Evolutionary conservation across 768 basidiomycete species (phyloP).

Genomic region (Neoboletus subvelutipes): DNA sequence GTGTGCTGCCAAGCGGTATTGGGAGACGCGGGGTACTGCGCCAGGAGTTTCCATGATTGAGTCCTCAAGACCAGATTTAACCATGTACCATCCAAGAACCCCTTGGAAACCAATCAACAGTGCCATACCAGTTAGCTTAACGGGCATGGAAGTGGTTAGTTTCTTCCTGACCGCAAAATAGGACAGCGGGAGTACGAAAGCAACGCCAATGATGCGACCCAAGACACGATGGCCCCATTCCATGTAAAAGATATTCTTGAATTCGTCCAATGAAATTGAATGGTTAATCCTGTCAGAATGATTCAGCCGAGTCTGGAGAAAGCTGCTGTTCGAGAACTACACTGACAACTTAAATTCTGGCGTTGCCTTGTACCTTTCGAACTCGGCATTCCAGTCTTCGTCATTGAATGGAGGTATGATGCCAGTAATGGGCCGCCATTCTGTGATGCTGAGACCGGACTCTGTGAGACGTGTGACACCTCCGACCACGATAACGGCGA

Average conservation of each 20-base stretch:
- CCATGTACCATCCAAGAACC: constrained; percentile 98
- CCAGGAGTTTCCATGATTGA: constrained; percentile 76
- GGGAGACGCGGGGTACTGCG: constrained; percentile 91
- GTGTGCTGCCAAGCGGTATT: constrained; percentile 95
- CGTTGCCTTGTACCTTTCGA: constrained; percentile 90
- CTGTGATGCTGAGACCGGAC: constrained; percentile 95
- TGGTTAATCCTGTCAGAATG: constrained; percentile 70
- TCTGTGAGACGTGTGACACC: constrained; percentile 97
- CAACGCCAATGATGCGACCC: constrained; percentile 80
- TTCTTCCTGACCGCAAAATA: constrained; percentile 77
- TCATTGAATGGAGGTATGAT: constrained; percentile 76
- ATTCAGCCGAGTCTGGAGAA: neutral
- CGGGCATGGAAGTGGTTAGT: constrained; percentile 61
- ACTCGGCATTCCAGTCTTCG: constrained; percentile 83
- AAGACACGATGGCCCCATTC: constrained; percentile 96
- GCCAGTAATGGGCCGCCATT: constrained; percentile 94
- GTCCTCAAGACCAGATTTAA: constrained; percentile 90
- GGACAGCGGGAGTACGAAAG: constrained; percentile 79
- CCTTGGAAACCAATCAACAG: constrained; percentile 89
- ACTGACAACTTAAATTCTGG: constrained; percentile 95
- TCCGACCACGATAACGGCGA: constrained; percentile 92
- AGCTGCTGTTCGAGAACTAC: neutral
- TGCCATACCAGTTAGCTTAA: constrained; percentile 70
- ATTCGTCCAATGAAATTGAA: constrained; percentile 81
- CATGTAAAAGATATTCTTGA: constrained; percentile 97